These are phyloP conservation scores for Solanum chiquidenum DNA, from an alignment of 257 asterid genomes.

Conservation along the genomic window DNA sequence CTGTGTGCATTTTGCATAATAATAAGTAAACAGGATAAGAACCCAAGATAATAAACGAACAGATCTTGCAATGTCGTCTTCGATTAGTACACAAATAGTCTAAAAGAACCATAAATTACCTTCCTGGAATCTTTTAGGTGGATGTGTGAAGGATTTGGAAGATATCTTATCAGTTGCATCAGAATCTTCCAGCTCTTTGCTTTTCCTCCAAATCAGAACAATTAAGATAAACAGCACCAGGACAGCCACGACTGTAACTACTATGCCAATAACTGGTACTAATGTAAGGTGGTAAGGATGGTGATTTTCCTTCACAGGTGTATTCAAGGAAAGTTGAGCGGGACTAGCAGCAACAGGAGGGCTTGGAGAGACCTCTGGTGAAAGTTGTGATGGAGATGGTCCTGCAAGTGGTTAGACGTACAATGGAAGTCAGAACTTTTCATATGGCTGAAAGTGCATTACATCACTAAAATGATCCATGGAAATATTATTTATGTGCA, in stretches of 20 bases:
- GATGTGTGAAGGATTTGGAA: slow-evolving; percentile 33
- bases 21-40: slow-evolving; percentile 5
- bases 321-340: slow-evolving; percentile 34
- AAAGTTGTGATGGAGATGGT: slow-evolving; percentile 24
- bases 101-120: slow-evolving; percentile 25
- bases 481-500: not conserved
- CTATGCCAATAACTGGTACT: slow-evolving; percentile 58
- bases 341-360: slow-evolving; percentile 58
- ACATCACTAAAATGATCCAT: not conserved
- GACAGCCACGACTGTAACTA: slow-evolving; percentile 44
- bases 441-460: not conserved
- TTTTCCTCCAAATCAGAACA: slow-evolving; percentile 56
- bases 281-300: slow-evolving; percentile 51
- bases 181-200: slow-evolving; percentile 50
- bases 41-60: not conserved
- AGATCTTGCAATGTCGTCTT: not conserved
- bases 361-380: slow-evolving; percentile 50
- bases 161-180: slow-evolving; percentile 23
- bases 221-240: slow-evolving; percentile 42
- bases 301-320: slow-evolving; percentile 27
- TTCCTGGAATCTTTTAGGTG: slow-evolving; percentile 58
- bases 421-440: not conserved
- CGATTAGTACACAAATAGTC: not conserved
- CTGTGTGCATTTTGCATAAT: slow-evolving; percentile 34
- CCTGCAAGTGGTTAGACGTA: slow-evolving; percentile 19